Evolutionary conservation across 225 moss, liverwort and hornwort genomes (phyloP).

Genomic region (Polytrichum commune): DNA sequence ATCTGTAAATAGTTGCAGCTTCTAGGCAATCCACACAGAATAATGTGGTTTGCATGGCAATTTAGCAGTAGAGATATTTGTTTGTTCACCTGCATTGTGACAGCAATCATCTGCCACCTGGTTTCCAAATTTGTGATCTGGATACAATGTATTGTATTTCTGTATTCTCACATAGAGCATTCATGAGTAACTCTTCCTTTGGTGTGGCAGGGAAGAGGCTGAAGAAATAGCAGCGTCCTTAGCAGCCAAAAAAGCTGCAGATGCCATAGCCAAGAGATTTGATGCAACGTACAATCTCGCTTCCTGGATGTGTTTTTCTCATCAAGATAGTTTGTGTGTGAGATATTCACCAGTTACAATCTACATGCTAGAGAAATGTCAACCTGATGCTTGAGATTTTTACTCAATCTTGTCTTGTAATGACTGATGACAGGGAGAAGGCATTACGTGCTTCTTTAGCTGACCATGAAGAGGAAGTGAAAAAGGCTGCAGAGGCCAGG

Average conservation of each 20-base stretch:
- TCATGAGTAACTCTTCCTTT: background rate
- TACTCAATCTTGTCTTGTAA: too few relatives aligned
- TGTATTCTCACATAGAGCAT: background rate
- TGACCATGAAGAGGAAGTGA: slow-evolving; percentile 74
- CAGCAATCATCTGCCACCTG: too few relatives aligned
- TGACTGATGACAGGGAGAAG: slow-evolving; percentile 49
- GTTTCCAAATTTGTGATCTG: too few relatives aligned
- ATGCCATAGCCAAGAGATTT: slow-evolving; percentile 48
- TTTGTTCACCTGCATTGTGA: too few relatives aligned
- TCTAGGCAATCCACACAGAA: too few relatives aligned
- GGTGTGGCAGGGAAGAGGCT: slow-evolving; percentile 33
- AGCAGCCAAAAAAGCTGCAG: slow-evolving; percentile 62
- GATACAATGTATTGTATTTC: background rate
- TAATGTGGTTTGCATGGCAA: too few relatives aligned
- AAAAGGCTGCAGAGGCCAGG: slow-evolving; percentile 69
- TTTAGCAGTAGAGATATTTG: too few relatives aligned
- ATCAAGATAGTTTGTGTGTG: too few relatives aligned
- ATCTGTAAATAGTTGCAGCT: too few relatives aligned
- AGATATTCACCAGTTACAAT: too few relatives aligned
- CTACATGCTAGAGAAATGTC: too few relatives aligned
- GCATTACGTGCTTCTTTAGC: slow-evolving; percentile 54
- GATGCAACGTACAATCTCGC: slow-evolving; percentile 51
- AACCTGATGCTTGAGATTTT: too few relatives aligned
- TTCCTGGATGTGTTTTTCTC: background rate
- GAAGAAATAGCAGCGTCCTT: slow-evolving; percentile 44